Evolutionary conservation across 805 yeast species (phyloP).

Genomic region (Yamadazyma tumulicola): DNA sequence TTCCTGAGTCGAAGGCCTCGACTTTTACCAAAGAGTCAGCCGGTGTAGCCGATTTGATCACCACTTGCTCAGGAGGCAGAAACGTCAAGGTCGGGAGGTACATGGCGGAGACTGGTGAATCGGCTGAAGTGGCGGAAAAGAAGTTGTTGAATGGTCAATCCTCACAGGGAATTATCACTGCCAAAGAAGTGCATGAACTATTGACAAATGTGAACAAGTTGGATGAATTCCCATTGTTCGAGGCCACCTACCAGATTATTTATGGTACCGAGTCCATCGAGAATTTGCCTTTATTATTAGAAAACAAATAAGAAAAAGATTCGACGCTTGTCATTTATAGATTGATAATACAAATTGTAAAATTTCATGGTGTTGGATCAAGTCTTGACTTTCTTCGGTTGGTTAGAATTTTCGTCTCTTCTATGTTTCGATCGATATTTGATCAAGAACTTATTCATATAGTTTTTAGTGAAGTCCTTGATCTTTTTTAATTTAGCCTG

Average conservation of each 20-base stretch:
- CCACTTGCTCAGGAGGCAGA: constrained; percentile 47
- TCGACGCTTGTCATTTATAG: no score
- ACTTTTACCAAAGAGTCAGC: constrained; percentile 45
- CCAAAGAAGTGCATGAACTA: constrained; percentile 46
- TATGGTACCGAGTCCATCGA: constrained; percentile 39
- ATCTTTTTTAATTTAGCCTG: constrained; percentile 68
- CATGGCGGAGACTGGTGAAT: constrained; percentile 41
- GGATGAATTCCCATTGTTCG: constrained; percentile 42
- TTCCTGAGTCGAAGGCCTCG: constrained; percentile 33
- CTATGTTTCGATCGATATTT: constrained; percentile 43
- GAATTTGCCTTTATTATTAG: constrained; percentile 40
- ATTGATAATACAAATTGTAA: constrained; percentile 1
- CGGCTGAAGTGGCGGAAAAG: constrained; percentile 42
- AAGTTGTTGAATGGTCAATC: constrained; percentile 44
- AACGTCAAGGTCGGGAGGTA: constrained; percentile 45
- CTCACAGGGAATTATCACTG: constrained; percentile 45
- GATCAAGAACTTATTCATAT: constrained; percentile 62
- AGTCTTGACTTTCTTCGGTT: neutral
- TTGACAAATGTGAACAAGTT: constrained; percentile 31
- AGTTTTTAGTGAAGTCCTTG: constrained; percentile 55
- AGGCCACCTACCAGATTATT: constrained; percentile 43
- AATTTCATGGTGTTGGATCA: no score
- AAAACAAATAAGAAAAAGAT: constrained; percentile 12
- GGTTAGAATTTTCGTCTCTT: constrained; percentile 8
- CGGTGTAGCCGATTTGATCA: constrained; percentile 47